These are phyloP conservation scores for Phytophthora pini DNA, from an alignment of 352 stramenopile species.

Conservation along the genomic window DNA sequence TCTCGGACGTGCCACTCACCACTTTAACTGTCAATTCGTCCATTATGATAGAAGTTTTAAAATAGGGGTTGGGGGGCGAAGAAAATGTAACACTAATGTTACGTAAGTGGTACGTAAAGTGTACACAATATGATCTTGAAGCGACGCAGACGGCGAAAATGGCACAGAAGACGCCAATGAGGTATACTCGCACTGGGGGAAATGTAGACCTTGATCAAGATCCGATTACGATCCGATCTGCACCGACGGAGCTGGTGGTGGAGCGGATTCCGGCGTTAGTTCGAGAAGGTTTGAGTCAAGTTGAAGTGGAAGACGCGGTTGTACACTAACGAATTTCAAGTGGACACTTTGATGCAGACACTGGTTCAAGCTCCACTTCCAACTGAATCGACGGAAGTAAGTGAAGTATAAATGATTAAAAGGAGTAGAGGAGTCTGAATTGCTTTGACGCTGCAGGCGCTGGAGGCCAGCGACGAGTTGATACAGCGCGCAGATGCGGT, in stretches of 20 bases:
- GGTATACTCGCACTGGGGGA: conserved; percentile 8
- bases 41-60: conserved; percentile 24
- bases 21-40: conserved; percentile 74
- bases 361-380: conserved; percentile 10
- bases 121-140: conserved; percentile 28
- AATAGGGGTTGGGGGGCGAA: background rate
- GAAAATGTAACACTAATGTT: background rate
- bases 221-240: background rate
- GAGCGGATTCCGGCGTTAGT: conserved; percentile 52
- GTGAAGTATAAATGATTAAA: background rate
- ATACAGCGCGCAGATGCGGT: conserved; percentile 49
- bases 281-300: conserved; percentile 41
- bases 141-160: conserved; percentile 4
- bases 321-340: conserved; percentile 10
- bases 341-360: conserved; percentile 38
- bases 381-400: conserved; percentile 16
- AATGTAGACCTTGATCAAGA: background rate
- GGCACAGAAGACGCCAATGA: background rate
- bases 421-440: background rate
- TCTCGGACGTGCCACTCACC: conserved; percentile 69
- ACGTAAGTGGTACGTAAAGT: conserved; percentile 3
- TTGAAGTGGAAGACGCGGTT: conserved; percentile 13
- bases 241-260: conserved; percentile 33
- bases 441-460: conserved; percentile 26
- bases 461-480: conserved; percentile 46